These are phyloP conservation scores for Spiraea crenata DNA, from an alignment of 331 rosid species.

Conservation along the genomic window DNA sequence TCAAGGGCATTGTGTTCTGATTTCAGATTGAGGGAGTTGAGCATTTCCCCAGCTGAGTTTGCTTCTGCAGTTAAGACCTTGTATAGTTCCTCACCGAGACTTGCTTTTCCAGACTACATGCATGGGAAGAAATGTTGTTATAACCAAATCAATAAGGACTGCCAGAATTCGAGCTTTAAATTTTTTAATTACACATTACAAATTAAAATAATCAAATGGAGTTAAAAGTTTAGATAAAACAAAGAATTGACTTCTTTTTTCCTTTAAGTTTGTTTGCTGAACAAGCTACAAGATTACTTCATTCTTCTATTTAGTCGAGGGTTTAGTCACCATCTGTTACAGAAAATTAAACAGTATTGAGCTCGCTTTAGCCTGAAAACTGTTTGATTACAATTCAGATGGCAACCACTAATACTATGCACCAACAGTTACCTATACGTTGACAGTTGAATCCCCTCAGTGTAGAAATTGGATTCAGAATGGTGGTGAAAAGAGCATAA, in stretches of 20 bases:
- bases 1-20: conserved; percentile 74
- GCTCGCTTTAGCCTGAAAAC: not conserved
- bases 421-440: not conserved
- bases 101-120: conserved; percentile 73
- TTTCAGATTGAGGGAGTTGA: conserved; percentile 56
- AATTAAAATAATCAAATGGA: not conserved
- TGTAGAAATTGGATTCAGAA: not conserved
- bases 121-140: conserved; percentile 19
- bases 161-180: too few species aligned
- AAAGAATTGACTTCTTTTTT: not conserved
- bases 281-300: not conserved
- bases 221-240: too few species aligned
- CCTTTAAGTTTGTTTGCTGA: not conserved
- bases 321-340: not conserved
- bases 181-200: not conserved
- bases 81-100: conserved; percentile 63
- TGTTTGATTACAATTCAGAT: not conserved
- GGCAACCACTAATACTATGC: not conserved
- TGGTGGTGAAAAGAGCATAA: not conserved
- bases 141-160: not conserved
- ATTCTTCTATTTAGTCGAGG: not conserved
- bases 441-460: not conserved
- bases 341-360: not conserved
- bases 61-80: conserved; percentile 57
- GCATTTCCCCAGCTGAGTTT: conserved; percentile 50